Evolutionary conservation across 129 eudicot species (phyloP), one percentile per base, ranked within the genome.

Genomic region (Lactuca saligna): DNA sequence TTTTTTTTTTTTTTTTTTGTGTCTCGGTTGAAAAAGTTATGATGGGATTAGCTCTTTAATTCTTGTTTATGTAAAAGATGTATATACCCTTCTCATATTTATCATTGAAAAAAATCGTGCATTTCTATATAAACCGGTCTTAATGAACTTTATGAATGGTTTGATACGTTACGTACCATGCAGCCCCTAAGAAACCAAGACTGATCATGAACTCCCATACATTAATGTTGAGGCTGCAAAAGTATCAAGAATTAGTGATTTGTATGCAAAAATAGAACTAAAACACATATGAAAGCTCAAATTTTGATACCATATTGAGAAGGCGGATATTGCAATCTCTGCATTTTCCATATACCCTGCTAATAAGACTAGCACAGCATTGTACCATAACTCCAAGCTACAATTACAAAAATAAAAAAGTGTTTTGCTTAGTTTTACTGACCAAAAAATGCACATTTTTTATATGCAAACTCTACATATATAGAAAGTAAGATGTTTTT

Each of bases 121-220:
- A 25, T 0, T 25, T 2, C 29, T 25, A 25, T 25, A 25, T 25
- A 25, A 2, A 25, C 2, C 29, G 29, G 29, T 25, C 29, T 6
- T 17, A 67, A 54, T 33, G 7, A 17, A 57, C 34, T 17, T 16
- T n/a, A 4, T 3, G 4, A 46, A 10, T 20, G 6, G 39, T 31
- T 8, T 46, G 54, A 13, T 56, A 17, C 8, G 13, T 20, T 7
- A 53, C 78, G 5, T 87, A 91, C 97, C 96, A 85, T 63, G 95
- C 88, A 73, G 97, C 96, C 34, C 93, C 97, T 42, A 91, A 94
- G 71, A 87, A 87, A 63, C 95, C 90, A 4, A 87, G 82, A 71
- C 80, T 76, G 74, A 87, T 79, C 95, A 87, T 87, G 57, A 84
- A 82, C 37, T 84, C 87, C 90, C 89, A 87, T 32, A 78, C 78